A percentile compares a stretch with the other conserved stretches of the same genome.
phyloP scores from a whole-genome alignment of 805 yeast species.

The Ogataea nonfermentans region DNA sequence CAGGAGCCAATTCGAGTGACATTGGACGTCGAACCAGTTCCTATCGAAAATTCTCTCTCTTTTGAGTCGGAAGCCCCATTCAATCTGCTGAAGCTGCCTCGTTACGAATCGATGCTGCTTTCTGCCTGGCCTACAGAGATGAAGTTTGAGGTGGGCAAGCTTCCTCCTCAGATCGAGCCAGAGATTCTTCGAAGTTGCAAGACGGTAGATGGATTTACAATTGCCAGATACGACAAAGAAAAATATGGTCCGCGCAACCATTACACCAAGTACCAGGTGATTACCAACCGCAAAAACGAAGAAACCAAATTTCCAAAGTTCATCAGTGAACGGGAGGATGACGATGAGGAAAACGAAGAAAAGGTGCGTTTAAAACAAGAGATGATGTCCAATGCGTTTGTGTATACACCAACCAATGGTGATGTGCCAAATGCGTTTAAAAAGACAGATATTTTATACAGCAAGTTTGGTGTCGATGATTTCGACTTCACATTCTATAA shows the following conservation, averaged over 20 bases:
- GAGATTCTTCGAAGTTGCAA: conserved; percentile 42
- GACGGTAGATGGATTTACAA: conserved; percentile 33
- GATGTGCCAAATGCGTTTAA: conserved; percentile 72
- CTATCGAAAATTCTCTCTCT: conserved; percentile 22
- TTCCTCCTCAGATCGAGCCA: conserved; percentile 54
- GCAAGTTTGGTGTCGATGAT: conserved; percentile 89
- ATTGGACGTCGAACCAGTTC: conserved; percentile 34
- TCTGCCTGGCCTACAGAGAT: conserved; percentile 76
- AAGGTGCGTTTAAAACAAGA: conserved; percentile 21
- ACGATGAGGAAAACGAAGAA: conserved; percentile 29
- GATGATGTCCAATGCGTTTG: conserved; percentile 29
- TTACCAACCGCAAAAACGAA: conserved; percentile 31
- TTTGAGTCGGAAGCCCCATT: conserved; percentile 58
- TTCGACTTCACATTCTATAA: conserved; percentile 89
- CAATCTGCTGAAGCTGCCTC: conserved; percentile 80
- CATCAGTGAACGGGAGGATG: conserved; percentile 52
- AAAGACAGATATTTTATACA: conserved; percentile 73
- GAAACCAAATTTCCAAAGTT: conserved; percentile 46
- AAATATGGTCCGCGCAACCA: conserved; percentile 59
- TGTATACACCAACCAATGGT: conserved; percentile 34
- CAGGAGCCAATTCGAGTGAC: conserved; percentile 56
- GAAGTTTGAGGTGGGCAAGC: conserved; percentile 57
- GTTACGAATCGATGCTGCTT: conserved; percentile 69
- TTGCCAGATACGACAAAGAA: conserved; percentile 54
- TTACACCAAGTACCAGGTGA: conserved; percentile 40